These are phyloP conservation scores for Conidiobolus coronatus DNA, from an alignment of 371 early-diverging fungal species.

Conservation along the genomic window DNA sequence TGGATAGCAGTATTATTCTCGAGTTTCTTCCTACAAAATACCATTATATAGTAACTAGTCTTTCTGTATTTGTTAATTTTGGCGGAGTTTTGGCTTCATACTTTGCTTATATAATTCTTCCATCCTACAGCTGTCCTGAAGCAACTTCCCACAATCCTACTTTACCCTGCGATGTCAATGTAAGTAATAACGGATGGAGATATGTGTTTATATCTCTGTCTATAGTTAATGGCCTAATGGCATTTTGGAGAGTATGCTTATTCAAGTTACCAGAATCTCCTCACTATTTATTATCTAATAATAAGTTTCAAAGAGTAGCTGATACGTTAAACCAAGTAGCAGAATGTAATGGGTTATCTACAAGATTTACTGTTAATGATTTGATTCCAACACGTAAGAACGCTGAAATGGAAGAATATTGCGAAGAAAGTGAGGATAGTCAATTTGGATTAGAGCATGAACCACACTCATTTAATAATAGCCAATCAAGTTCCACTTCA, in stretches of 20 bases:
- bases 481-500: too few relatives aligned
- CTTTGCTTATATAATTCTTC: slow-evolving; percentile 15
- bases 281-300: slow-evolving; percentile 43
- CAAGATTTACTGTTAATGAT: too few relatives aligned
- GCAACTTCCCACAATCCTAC: slow-evolving; percentile 9
- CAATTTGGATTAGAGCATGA: too few relatives aligned
- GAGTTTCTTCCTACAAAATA: slow-evolving; percentile 62
- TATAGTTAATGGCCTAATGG: slow-evolving; percentile 40
- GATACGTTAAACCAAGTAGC: slow-evolving; percentile 13
- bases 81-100: slow-evolving; percentile 56
- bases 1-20: slow-evolving; percentile 61
- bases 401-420: too few relatives aligned
- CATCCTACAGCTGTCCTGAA: slow-evolving; percentile 27
- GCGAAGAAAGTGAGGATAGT: too few relatives aligned
- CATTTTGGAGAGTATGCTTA: slow-evolving; percentile 33
- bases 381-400: too few relatives aligned
- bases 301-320: slow-evolving; percentile 38
- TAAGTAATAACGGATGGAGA: slow-evolving; percentile 53
- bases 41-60: slow-evolving; percentile 54
- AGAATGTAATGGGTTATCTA: too few relatives aligned
- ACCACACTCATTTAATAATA: too few relatives aligned
- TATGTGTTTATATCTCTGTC: slow-evolving; percentile 31
- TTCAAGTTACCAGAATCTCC: slow-evolving; percentile 56
- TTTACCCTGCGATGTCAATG: slow-evolving; percentile 19
- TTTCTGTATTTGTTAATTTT: slow-evolving; percentile 64